Evolutionary conservation across 2,329 filamentous ascomycete species (phyloP).

Genomic region (Neofusicoccum umdonicola): DNA sequence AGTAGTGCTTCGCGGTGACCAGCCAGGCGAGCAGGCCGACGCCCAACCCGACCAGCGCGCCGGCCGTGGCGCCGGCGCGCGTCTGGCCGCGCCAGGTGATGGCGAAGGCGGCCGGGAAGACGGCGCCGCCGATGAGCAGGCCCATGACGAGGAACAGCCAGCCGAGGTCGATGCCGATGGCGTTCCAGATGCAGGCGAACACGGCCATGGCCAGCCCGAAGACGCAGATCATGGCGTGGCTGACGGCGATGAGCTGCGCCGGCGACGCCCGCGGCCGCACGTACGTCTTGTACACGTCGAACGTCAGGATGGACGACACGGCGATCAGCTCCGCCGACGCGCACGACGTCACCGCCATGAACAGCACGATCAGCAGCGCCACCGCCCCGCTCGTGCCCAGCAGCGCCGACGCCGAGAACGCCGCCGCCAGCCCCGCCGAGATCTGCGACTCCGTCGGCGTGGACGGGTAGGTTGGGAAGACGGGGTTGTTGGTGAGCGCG

Average conservation of each 20-base stretch:
- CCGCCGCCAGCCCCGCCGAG: conserved; percentile 37
- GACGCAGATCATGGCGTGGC: conserved; percentile 53
- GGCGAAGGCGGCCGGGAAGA: conserved; percentile 54
- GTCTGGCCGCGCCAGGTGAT: conserved; percentile 54
- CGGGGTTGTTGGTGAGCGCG: conserved; percentile 47
- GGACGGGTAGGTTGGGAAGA: conserved; percentile 55
- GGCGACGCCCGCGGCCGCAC: conserved; percentile 48
- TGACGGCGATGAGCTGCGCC: conserved; percentile 50
- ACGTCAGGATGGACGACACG: conserved; percentile 54
- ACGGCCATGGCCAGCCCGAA: conserved; percentile 52
- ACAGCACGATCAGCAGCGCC: conserved; percentile 37
- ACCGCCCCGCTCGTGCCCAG: conserved; percentile 36
- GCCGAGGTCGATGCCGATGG: conserved; percentile 51
- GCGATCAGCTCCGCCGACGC: conserved; percentile 54
- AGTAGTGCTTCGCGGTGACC: conserved; percentile 45
- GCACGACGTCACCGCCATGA: conserved; percentile 48
- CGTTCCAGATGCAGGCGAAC: conserved; percentile 52
- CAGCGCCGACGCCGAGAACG: conserved; percentile 39
- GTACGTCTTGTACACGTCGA: conserved; percentile 55
- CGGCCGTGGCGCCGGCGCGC: conserved; percentile 48
- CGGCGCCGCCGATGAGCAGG: conserved; percentile 53
- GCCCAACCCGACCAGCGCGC: conserved; percentile 50
- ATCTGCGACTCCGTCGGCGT: conserved; percentile 32
- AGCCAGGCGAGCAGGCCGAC: conserved; percentile 56
- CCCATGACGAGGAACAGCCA: conserved; percentile 58